Base-by-base conservation (phyloP, 1,284 basidiomycete species). In the Mrakiaceae sp. region DNA sequence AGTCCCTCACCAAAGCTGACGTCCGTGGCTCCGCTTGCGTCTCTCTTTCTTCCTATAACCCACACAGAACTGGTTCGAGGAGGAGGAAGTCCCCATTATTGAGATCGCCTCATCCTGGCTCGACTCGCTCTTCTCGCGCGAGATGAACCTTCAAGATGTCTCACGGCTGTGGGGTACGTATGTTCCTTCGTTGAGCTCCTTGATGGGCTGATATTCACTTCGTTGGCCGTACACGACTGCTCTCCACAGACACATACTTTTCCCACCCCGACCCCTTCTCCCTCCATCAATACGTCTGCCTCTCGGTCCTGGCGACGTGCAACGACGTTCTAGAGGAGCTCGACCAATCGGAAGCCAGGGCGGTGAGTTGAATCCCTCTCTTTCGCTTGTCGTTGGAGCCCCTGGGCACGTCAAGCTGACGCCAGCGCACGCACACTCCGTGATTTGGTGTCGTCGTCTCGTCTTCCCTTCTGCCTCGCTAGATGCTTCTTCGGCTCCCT, bases 251-350 rank as follows among this genome's bases (percentile, higher is more conserved):
- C 64, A 69, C 74, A 4, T 76, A 75, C 62, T 70, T 76, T 42
- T 74, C 75, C 4, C 68, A 72, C 0, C 71, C 74, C 42, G 71
- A 74, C 67, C 75, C 74, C 71, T 76, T 76, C 56, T 69, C 70
- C 9, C 68, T 75, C 43, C 75, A 76, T 64, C 74, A 73, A 60
- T 76, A 75, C 57, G 74, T 75, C 14, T 76, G 74, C 58, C 74
- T 76, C 0, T 72, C 74, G 0, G 73, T 76, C 12, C 63, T 76
- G 2, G 67, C 70, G 11, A 75, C 75, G 3, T 75, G 74, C 60
- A 74, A 74, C 68, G 75, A 76, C 73, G 73, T 72, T 0, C 67
- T 74, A n/a, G 75, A 75, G 67, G 74, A 75, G 62, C 69, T 74
- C 2, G 75, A 76, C 60, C 71, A 74, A 6, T 72, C 72, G 5